phyloP scores from a whole-genome alignment of 306 rosid genomes.

The Comarum palustre region DNA sequence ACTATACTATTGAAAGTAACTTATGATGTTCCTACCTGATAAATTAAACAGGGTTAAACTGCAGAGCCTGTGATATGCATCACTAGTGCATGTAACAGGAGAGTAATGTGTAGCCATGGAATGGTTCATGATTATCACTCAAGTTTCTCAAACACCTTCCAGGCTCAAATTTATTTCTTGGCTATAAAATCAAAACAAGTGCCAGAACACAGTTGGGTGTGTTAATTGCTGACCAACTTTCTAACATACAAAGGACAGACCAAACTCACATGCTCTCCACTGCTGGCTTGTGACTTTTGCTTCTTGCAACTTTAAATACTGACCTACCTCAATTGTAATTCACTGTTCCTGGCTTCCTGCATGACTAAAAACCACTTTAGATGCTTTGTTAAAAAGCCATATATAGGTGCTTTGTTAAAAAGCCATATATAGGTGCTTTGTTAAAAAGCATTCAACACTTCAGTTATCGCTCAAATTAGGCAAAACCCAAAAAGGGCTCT shows the following conservation, averaged over 20 bases:
- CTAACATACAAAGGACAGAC: not conserved
- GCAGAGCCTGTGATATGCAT: not conserved
- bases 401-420: slow-evolving; percentile 2
- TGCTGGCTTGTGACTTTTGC: not conserved
- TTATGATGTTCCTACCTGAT: not conserved
- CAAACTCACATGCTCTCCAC: slow-evolving; percentile 14
- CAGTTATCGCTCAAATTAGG: not conserved
- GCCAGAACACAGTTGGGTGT: slow-evolving; percentile 19
- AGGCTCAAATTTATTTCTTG: not conserved
- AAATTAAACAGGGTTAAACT: not conserved
- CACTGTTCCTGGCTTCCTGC: not conserved
- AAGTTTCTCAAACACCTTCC: not conserved
- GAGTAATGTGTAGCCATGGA: not conserved
- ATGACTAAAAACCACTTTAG: not conserved
- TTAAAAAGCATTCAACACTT: not conserved
- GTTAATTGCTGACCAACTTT: slow-evolving; percentile 1
- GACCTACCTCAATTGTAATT: not conserved
- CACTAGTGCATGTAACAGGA: not conserved
- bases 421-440: not conserved
- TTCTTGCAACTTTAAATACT: not conserved
- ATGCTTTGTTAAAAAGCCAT: too few species aligned
- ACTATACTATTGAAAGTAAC: not conserved
- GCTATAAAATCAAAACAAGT: not conserved
- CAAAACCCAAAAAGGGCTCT: not conserved
- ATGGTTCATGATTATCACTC: not conserved